These are phyloP conservation scores for Zygoascus ofunaensis DNA, from an alignment of 805 yeast genomes.

Conservation along the genomic window DNA sequence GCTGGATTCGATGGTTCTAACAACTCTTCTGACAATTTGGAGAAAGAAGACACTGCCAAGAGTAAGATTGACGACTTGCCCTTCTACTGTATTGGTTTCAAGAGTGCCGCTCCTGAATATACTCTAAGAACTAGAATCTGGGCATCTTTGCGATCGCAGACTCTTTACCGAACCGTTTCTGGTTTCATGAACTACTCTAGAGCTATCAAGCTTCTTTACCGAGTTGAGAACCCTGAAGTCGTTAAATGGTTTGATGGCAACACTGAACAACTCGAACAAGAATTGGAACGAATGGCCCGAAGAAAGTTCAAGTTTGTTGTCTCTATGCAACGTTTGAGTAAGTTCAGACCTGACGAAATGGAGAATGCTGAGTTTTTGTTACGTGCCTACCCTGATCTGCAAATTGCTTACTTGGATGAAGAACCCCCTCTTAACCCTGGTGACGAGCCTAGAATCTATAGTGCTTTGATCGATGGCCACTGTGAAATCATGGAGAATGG, in stretches of 20 bases:
- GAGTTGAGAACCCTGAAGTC: conserved; percentile 91
- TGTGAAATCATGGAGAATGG: conserved; percentile 49
- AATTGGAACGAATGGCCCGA: conserved; percentile 73
- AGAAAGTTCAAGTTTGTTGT: conserved; percentile 74
- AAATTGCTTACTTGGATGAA: conserved; percentile 88
- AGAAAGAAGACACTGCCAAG: conserved; percentile 54
- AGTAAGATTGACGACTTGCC: conserved; percentile 86
- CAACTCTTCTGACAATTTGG: conserved; percentile 29
- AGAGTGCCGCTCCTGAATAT: conserved; percentile 95
- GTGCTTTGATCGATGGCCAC: conserved; percentile 60
- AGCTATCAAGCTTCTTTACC: conserved; percentile 85
- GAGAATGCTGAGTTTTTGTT: conserved; percentile 60
- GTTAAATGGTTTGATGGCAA: conserved; percentile 97
- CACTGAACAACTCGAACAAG: conserved; percentile 92
- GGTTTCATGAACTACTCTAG: conserved; percentile 98
- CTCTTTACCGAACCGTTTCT: conserved; percentile 90
- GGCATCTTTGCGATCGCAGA: conserved; percentile 97
- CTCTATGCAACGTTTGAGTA: conserved; percentile 77
- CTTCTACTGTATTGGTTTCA: conserved; percentile 93
- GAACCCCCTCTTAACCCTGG: conserved; percentile 50
- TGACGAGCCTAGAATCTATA: conserved; percentile 43
- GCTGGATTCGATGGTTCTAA: conserved; percentile 10
- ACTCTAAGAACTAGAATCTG: conserved; percentile 93
- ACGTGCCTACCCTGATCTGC: conserved; percentile 60
- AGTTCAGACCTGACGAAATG: conserved; percentile 55